These are phyloP conservation scores for Acorus calamus DNA, from an alignment of 106 monocot species.

Conservation along the genomic window DNA sequence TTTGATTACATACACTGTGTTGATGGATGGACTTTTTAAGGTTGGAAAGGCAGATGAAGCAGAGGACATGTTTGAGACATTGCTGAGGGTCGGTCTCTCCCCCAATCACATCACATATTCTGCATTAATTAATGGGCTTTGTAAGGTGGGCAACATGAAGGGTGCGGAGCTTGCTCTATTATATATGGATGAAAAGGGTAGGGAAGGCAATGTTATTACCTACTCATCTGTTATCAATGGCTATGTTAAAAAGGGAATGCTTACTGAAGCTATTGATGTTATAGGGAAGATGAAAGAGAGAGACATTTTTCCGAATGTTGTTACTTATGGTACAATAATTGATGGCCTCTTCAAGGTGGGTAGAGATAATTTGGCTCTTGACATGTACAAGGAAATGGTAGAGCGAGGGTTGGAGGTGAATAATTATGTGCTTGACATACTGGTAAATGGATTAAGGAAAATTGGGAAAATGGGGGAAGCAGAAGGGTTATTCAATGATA, in stretches of 20 bases:
- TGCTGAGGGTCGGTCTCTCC: constrained; percentile 20
- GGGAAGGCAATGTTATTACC: constrained; percentile 48
- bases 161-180: constrained; percentile 39
- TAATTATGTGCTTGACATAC: constrained; percentile 38
- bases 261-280: constrained; percentile 41
- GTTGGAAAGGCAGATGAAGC: constrained; percentile 50
- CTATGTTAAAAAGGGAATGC: constrained; percentile 50
- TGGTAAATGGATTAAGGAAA: constrained; percentile 79
- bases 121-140: constrained; percentile 62
- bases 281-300: constrained; percentile 57
- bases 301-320: constrained; percentile 45
- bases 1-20: constrained; percentile 41
- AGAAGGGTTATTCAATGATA: constrained; percentile 33
- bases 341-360: constrained; percentile 62
- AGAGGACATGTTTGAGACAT: constrained; percentile 32
- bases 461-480: constrained; percentile 64
- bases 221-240: constrained; percentile 77
- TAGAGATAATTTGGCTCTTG: constrained; percentile 49
- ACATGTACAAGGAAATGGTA: constrained; percentile 46
- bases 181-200: constrained; percentile 40
- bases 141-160: constrained; percentile 52
- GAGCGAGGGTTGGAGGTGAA: constrained; percentile 49
- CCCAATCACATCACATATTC: constrained; percentile 50
- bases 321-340: constrained; percentile 54
- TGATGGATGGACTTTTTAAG: constrained; percentile 60